Conservation (phyloP, 2,329 filamentous ascomycete species). For the Thielaviopsis euricoi region DNA sequence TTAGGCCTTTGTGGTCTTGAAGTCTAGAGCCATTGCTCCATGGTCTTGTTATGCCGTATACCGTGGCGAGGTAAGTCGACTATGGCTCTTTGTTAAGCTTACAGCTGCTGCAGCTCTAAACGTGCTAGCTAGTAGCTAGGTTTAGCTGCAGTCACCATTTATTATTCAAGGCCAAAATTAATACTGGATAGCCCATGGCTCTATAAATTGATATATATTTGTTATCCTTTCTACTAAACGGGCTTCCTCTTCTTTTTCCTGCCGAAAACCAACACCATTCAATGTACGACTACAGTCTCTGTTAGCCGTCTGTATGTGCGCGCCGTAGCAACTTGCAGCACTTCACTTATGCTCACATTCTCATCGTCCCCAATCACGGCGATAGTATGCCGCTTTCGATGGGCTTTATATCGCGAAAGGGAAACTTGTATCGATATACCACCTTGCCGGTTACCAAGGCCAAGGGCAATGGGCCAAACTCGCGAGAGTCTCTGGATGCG, state of each 20-base stretch:
- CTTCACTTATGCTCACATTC: background rate
- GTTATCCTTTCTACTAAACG: too few species aligned
- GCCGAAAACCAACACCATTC: background rate
- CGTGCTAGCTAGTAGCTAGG: too few species aligned
- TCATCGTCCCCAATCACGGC: background rate
- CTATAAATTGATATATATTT: too few species aligned
- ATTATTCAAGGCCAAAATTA: too few species aligned
- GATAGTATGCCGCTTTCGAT: conserved; percentile 28
- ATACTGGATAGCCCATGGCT: too few species aligned
- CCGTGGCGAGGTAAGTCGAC: too few species aligned
- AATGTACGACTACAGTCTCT: background rate
- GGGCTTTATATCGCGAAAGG: conserved; percentile 26
- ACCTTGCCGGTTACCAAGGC: conserved; percentile 74
- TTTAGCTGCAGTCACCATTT: too few species aligned
- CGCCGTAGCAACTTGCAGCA: background rate
- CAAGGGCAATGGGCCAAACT: conserved; percentile 74
- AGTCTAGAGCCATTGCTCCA: background rate
- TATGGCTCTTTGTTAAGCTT: too few species aligned
- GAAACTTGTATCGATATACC: conserved; percentile 39
- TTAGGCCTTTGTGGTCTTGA: background rate
- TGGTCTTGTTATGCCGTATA: background rate
- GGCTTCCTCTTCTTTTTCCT: too few species aligned
- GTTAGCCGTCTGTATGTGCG: background rate
- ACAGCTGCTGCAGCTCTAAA: too few species aligned
- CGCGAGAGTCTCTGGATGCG: conserved; percentile 70